Evolutionary conservation across 1,284 basidiomycete genomes (phyloP).

Genomic region (Ganoderma boninense): DNA sequence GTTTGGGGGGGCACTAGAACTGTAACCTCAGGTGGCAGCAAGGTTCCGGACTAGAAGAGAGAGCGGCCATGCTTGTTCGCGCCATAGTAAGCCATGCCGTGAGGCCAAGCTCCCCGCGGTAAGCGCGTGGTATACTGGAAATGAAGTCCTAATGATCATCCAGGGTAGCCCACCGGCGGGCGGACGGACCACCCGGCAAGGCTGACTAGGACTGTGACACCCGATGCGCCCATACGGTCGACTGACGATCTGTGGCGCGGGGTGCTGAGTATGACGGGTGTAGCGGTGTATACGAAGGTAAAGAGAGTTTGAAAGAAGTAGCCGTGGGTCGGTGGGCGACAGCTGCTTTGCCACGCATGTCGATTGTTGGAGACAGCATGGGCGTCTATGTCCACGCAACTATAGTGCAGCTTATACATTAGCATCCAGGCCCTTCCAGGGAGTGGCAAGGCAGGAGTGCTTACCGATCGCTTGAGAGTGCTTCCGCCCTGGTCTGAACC

Average conservation of each 20-base stretch:
- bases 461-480: no score
- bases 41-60: not conserved
- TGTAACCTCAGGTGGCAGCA: not conserved
- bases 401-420: not conserved
- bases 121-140: not conserved
- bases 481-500: not conserved
- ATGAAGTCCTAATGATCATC: not conserved
- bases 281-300: not conserved
- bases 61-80: not conserved
- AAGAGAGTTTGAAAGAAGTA: not conserved
- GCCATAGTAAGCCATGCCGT: not conserved
- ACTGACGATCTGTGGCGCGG: not conserved
- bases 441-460: no score
- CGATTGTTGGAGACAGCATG: not conserved
- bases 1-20: no score
- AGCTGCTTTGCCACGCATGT: not conserved
- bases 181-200: no score
- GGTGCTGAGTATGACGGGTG: not conserved
- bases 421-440: not conserved
- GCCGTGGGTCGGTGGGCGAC: not conserved
- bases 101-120: not conserved
- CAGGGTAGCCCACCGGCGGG: not conserved
- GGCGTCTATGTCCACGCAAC: not conserved
- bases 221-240: not conserved
- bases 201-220: no score